Percentiles rank a stretch among this genome's conserved stretches.
Evolutionary conservation across 805 yeast genomes (phyloP).

Genomic region (Brettanomyces naardenensis): DNA sequence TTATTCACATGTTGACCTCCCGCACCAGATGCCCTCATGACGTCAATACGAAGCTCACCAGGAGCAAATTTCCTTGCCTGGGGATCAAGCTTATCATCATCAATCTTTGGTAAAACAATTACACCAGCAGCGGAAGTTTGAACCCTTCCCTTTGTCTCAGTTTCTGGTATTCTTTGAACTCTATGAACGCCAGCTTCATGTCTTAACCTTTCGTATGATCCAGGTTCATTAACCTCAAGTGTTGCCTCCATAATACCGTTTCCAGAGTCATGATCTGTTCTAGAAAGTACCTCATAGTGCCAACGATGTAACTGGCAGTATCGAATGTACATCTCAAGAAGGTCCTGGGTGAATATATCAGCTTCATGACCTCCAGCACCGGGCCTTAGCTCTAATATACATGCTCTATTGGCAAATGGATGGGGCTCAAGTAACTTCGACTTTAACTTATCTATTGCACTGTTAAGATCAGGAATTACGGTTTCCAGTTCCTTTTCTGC

Average conservation of each 20-base stretch:
- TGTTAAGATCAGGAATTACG: conserved; percentile 35
- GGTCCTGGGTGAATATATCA: conserved; percentile 72
- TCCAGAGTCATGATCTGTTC: conserved; percentile 48
- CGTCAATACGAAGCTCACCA: conserved; percentile 86
- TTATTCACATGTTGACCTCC: conserved; percentile 99
- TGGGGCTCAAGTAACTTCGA: conserved; percentile 64
- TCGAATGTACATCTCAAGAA: conserved; percentile 72
- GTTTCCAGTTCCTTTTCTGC: conserved; percentile 53
- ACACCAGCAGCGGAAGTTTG: conserved; percentile 97
- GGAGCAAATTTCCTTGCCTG: conserved; percentile 56
- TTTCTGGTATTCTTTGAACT: conserved; percentile 88
- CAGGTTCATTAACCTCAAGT: conserved; percentile 62
- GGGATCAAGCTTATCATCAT: conserved; percentile 37
- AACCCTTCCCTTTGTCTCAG: conserved; percentile 88
- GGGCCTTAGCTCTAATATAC: conserved; percentile 81
- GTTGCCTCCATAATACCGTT: conserved; percentile 73
- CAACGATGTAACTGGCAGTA: conserved; percentile 62
- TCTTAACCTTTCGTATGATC: conserved; percentile 64
- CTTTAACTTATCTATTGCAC: conserved; percentile 40
- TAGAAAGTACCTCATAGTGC: conserved; percentile 55
- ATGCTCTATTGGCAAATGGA: conserved; percentile 66
- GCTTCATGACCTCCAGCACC: conserved; percentile 98
- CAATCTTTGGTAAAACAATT: conserved; percentile 79
- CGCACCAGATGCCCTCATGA: conserved; percentile 96
- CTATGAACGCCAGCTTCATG: conserved; percentile 95